Percentiles rank a stretch among this genome's conserved stretches.
Evolutionary conservation across 2,329 filamentous ascomycete genomes (phyloP).

Genomic region (Dendryphion nanum): DNA sequence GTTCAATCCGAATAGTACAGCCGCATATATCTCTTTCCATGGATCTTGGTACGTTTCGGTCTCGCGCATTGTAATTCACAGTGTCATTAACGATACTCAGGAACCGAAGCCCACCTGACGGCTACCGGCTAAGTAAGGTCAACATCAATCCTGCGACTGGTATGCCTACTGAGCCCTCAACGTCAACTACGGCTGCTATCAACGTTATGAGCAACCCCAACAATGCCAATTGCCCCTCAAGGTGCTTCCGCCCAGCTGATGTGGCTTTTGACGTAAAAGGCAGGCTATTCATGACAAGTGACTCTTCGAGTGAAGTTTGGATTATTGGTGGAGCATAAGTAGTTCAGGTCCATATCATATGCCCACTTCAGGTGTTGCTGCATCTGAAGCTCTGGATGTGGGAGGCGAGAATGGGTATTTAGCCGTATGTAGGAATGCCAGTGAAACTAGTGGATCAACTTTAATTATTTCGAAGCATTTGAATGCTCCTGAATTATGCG

Average conservation of each 20-base stretch:
- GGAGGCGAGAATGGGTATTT: too few relatives aligned
- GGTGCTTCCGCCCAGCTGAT: conserved; percentile 19
- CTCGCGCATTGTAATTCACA: not conserved
- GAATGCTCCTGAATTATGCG: too few relatives aligned
- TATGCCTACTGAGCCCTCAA: conserved; percentile 16
- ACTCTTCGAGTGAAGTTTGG: conserved; percentile 20
- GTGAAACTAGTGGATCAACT: too few relatives aligned
- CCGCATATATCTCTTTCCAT: conserved; percentile 66
- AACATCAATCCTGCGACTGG: conserved; percentile 21
- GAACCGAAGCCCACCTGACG: conserved; percentile 17
- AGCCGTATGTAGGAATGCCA: too few relatives aligned
- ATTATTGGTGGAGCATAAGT: conserved; percentile 8
- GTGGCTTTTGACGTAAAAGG: conserved; percentile 15
- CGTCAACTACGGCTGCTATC: conserved; percentile 13
- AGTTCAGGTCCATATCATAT: conserved; percentile 4
- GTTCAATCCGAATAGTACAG: conserved; percentile 56
- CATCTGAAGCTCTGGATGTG: too few relatives aligned
- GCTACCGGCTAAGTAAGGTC: conserved; percentile 17
- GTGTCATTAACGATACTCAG: conserved; percentile 5
- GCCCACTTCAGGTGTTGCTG: not conserved
- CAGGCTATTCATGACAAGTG: conserved; percentile 20
- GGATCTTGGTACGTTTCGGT: conserved; percentile 56
- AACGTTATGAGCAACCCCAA: conserved; percentile 19
- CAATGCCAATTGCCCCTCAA: conserved; percentile 11
- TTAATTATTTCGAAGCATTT: too few relatives aligned